Conservation (phyloP, 2,329 filamentous ascomycete genomes). For the Westerdykella aurantiaca region DNA sequence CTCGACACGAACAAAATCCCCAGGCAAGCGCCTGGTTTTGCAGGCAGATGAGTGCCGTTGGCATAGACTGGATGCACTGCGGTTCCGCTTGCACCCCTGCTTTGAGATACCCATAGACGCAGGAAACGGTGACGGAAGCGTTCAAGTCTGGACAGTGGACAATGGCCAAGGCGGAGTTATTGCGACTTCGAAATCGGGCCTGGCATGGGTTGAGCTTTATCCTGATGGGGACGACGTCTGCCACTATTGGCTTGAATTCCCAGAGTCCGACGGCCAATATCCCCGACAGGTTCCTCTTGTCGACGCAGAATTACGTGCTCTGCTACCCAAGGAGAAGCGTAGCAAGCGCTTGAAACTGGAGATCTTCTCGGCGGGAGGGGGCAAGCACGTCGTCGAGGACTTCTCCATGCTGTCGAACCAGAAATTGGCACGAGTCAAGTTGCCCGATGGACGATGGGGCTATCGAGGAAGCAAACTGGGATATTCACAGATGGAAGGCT, state of each 20-base stretch:
- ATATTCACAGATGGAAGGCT: constrained; percentile 63
- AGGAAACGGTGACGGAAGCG: constrained; percentile 59
- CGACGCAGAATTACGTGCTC: constrained; percentile 66
- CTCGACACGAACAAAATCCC: constrained; percentile 78
- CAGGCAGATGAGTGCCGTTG: constrained; percentile 80
- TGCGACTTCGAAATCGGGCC: constrained; percentile 73
- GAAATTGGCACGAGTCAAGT: constrained; percentile 66
- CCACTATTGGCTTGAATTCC: constrained; percentile 74
- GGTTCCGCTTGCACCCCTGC: constrained; percentile 84
- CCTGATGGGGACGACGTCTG: constrained; percentile 75
- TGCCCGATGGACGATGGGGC: constrained; percentile 68
- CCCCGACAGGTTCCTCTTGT: constrained; percentile 69
- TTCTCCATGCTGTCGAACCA: constrained; percentile 58
- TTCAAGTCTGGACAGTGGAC: constrained; percentile 83
- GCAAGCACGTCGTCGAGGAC: constrained; percentile 71
- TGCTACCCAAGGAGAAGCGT: constrained; percentile 65
- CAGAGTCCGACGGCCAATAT: constrained; percentile 53
- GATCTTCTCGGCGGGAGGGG: constrained; percentile 71
- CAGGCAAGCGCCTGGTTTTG: constrained; percentile 65
- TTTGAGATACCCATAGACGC: constrained; percentile 78
- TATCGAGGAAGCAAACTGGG: constrained; percentile 74
- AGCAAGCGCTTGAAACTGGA: constrained; percentile 65
- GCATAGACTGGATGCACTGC: constrained; percentile 83
- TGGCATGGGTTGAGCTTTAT: constrained; percentile 81
- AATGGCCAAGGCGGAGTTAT: constrained; percentile 69